Evolutionary conservation across 352 stramenopile genomes (phyloP).

Genomic region (Pilasporangium apinafurcum): DNA sequence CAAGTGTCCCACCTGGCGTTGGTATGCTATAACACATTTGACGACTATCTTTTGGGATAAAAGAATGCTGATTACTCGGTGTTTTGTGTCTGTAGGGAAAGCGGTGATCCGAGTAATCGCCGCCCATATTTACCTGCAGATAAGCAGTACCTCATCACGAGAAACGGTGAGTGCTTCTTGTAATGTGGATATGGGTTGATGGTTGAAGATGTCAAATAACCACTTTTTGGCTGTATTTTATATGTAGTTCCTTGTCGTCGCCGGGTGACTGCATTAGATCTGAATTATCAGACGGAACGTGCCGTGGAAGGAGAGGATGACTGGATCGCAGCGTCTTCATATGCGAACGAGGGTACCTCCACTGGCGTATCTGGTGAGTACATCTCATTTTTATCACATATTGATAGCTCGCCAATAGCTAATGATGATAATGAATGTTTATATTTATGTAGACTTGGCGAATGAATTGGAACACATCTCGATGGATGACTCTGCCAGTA

Average conservation of each 20-base stretch:
- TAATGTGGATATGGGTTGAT: not conserved
- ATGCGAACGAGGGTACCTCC: conserved; percentile 31
- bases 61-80: not conserved
- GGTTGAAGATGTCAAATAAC: not conserved
- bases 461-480: conserved; percentile 63
- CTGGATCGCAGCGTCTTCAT: conserved; percentile 87
- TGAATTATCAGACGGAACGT: conserved; percentile 65
- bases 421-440: conserved; percentile 14
- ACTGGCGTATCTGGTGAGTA: conserved; percentile 19
- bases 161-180: conserved; percentile 31
- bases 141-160: conserved; percentile 88
- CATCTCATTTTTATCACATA: conserved; percentile 45
- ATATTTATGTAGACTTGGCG: conserved; percentile 19
- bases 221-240: not conserved
- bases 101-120: conserved; percentile 44
- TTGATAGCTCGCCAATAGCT: conserved; percentile 13
- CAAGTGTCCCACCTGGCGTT: conserved; percentile 96
- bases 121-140: conserved; percentile 69
- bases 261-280: conserved; percentile 69
- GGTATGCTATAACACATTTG: no score
- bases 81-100: conserved; percentile 34
- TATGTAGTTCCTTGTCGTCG: conserved; percentile 79
- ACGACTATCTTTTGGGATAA: conserved; percentile 3
- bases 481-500: conserved; percentile 15
- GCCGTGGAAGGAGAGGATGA: conserved; percentile 82